Evolutionary conservation across 2,329 filamentous ascomycete genomes (phyloP), one percentile per base, ranked within the genome.

Genomic region (Rasamsonia emersonii): DNA sequence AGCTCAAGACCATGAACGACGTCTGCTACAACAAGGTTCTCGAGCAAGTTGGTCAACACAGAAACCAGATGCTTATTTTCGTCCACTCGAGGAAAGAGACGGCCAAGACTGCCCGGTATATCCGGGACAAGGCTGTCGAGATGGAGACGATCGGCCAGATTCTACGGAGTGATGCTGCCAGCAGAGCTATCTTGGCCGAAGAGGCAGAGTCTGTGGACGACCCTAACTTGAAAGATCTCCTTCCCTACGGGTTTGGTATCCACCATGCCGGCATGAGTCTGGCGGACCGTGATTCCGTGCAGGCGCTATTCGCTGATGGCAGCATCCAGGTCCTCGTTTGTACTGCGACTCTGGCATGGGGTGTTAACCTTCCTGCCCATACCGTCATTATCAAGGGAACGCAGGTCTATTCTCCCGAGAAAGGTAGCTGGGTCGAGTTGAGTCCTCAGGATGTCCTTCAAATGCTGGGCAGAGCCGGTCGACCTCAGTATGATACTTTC

Each of bases 381-480:
- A 96, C 91, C 1, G 91, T 98, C 51, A 89, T 98, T 53, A 98
- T 98, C 68, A 98, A 98, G 63, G 91, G 91, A 34, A 98, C 91
- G 1, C 86, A 94, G 53, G 82, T 98, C 13, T 98, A 98, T 63
- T 96, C 91, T 0, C 91, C 91, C 0, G 91, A 98, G 56, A 96
- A 95, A 66, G 91, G 91, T 66, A 91, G 84, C 58, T 98, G 91
- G 89, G 88, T 98, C 13, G 93, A 98, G 56, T 64, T 98, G 33
- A 95, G 88, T 51, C 91, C 91, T 9, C 91, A 98, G 56, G 91
- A 98, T 62, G 89, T 98, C 20, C 70, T 98, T 30, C 91, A 98
- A 59, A 98, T 98, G 93, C 77, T 98, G 50, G 91, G 91, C 52
- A 86, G 91, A 71, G 93, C 91, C 33, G 91, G 91, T 55, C 78